phyloP scores from a whole-genome alignment of 441 rosid genomes.

The Pelargonium cotyledonis region DNA sequence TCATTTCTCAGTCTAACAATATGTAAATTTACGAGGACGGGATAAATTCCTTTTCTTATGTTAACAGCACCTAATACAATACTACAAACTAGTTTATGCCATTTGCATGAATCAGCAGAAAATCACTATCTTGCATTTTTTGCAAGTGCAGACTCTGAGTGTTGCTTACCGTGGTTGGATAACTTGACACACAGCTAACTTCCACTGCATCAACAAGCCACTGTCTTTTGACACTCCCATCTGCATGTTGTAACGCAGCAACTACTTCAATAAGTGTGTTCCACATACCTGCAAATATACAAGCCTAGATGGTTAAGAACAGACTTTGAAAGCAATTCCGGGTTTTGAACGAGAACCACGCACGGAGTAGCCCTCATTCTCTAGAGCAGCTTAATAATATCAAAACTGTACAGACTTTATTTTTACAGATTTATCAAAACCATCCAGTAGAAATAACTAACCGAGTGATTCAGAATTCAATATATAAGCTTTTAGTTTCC shows the following conservation, averaged over 20 bases:
- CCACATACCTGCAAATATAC: constrained; percentile 55
- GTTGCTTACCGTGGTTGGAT: constrained; percentile 70
- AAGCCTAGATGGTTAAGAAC: constrained; percentile 6
- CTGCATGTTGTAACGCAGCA: constrained; percentile 59
- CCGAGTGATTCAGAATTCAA: constrained; percentile 54
- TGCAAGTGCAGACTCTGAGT: neutral
- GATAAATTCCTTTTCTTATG: too few species aligned
- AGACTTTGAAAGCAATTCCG: neutral
- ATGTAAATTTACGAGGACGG: too few species aligned
- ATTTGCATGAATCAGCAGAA: neutral
- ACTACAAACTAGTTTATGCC: neutral
- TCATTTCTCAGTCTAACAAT: neutral
- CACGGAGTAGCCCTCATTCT: neutral
- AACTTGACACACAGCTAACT: constrained; percentile 70
- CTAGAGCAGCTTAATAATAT: neutral
- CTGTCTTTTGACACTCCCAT: constrained; percentile 65
- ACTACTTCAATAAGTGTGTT: constrained; percentile 59
- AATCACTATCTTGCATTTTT: neutral
- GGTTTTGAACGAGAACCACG: neutral
- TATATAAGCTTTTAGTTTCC: constrained; percentile 50
- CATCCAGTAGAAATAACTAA: constrained; percentile 31
- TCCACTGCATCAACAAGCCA: constrained; percentile 86
- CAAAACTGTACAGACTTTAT: neutral
- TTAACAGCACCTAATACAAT: neutral
- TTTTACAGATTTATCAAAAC: neutral